Base-by-base conservation (phyloP, 352 stramenopile genomes). In the Aphanomyces astaci region DNA sequence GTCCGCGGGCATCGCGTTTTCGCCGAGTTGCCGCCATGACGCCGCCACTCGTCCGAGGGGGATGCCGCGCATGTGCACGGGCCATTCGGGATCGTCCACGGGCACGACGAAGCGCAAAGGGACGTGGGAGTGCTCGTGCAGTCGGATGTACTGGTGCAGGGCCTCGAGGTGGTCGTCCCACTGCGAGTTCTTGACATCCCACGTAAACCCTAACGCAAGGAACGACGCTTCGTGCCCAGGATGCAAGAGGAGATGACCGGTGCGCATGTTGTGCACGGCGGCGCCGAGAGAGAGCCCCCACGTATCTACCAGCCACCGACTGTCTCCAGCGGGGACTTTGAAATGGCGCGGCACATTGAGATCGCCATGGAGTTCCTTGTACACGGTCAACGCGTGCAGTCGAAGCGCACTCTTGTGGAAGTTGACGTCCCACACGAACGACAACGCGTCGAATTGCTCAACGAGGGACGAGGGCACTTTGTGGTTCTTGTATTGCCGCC, bases 71-170 rank as follows among this genome's bases (percentile, higher is more conserved):
- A 64, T 64, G 13, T 54, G 15, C n/a, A 33, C 28, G 22, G 75
- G 75, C 75, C 75, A 80, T 24, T 64, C 54, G 54, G 67, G 45
- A 53, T 53, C 45, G 51, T 59, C 51, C 10, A 15, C 62, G 4
- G 62, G 62, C 11, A 68, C 51, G 36, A 52, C 28, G 39, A 59
- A 68, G 4, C 30, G n/a, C 27, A 17, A 27, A 4, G 39, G 40
- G 28, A 68, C 22, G 13, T 22, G 25, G 10, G 33, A 52, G 51
- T 68, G 62, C 5, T 43, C 62, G 27, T 59, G 28, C 15, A 68
- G 62, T 22, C 7, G 22, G 9, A 43, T 43, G 48, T 43, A 68
- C 19, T 27, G 32, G 2, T 52, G 11, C 10, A 59, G 31, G 2
- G 62, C 62, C 5, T 24, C 49, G 31, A 68, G 51, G 30, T 52